phyloP scores from a whole-genome alignment of 768 basidiomycete species.

The Leccinum ochraceum region DNA sequence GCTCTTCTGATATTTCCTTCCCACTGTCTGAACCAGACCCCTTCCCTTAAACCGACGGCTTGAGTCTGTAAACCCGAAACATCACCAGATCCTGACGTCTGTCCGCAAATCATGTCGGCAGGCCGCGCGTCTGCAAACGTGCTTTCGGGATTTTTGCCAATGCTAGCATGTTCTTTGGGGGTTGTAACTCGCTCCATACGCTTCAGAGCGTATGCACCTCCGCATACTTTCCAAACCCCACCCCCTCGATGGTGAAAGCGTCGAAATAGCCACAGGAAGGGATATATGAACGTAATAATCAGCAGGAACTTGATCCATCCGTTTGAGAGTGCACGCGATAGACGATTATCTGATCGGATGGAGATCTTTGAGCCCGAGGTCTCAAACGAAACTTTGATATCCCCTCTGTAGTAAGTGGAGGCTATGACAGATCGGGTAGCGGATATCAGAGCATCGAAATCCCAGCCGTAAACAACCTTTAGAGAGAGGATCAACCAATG shows the following conservation, averaged over 20 bases:
- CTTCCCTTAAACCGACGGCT: slow-evolving; percentile 64
- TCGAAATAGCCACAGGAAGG: slow-evolving; percentile 80
- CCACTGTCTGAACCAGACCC: slow-evolving; percentile 80
- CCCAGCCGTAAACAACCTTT: slow-evolving; percentile 62
- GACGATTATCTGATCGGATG: slow-evolving; percentile 64
- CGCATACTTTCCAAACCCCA: slow-evolving; percentile 74
- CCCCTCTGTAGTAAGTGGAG: slow-evolving; percentile 41
- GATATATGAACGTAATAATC: slow-evolving; percentile 70
- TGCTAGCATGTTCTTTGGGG: slow-evolving; percentile 6
- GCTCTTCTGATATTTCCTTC: slow-evolving; percentile 65
- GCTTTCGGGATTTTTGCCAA: slow-evolving; percentile 6
- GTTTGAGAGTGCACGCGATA: slow-evolving; percentile 69
- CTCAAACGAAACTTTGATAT: slow-evolving; percentile 49
- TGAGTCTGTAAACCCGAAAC: slow-evolving; percentile 36
- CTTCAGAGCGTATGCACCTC: slow-evolving; percentile 75
- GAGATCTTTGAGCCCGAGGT: slow-evolving; percentile 50
- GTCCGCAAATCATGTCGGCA: background rate
- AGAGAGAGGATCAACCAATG: slow-evolving; percentile 29
- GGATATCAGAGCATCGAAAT: slow-evolving; percentile 41
- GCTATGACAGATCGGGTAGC: slow-evolving; percentile 40
- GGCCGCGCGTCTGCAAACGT: slow-evolving; percentile 6
- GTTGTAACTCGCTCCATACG: slow-evolving; percentile 29
- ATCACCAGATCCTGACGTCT: slow-evolving; percentile 24
- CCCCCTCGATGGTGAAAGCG: slow-evolving; percentile 68
- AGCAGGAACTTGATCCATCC: slow-evolving; percentile 71